A percentile compares a stretch with the other conserved stretches of the same genome.
Conservation (phyloP, 2,329 filamentous ascomycete genomes). For the Pestalotiopsis fici region DNA sequence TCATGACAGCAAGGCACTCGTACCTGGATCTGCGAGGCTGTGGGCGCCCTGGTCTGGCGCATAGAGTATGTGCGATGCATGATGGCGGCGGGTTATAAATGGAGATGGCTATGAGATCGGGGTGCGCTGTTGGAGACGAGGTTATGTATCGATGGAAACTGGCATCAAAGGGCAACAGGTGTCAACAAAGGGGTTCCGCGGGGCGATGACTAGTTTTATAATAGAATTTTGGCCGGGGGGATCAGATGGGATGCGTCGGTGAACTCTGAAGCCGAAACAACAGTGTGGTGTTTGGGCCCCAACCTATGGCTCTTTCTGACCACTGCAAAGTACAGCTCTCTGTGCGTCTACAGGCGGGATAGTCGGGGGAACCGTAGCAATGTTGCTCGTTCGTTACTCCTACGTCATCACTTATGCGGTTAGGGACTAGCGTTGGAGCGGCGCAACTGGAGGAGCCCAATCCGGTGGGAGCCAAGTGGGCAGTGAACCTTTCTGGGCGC, state of each 20-base stretch:
- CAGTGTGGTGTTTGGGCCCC: slow-evolving; percentile 2
- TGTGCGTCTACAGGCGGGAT: background rate
- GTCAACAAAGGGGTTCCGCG: background rate
- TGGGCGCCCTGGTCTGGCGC: slow-evolving; percentile 95
- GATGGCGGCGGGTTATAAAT: slow-evolving; percentile 22
- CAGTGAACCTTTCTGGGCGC: slow-evolving; percentile 6
- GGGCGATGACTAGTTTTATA: background rate
- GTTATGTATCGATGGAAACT: background rate
- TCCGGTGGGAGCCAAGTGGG: slow-evolving; percentile 6
- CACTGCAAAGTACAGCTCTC: too few relatives aligned
- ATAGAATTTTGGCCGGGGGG: background rate
- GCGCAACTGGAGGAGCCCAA: background rate
- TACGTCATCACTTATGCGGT: slow-evolving; percentile 9
- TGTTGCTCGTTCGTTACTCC: too few relatives aligned
- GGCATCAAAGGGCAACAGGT: background rate
- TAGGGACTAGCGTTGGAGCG: slow-evolving; percentile 5
- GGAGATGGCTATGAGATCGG: background rate
- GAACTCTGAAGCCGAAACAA: background rate
- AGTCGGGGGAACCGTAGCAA: background rate
- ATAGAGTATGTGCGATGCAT: slow-evolving; percentile 99
- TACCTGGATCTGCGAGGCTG: slow-evolving; percentile 75
- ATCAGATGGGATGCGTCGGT: background rate
- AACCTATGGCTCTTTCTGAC: background rate
- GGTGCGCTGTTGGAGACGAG: background rate
- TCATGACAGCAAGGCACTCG: slow-evolving; percentile 14